phyloP scores from a whole-genome alignment of 805 yeast genomes.

The Spathaspora gorwiae region DNA sequence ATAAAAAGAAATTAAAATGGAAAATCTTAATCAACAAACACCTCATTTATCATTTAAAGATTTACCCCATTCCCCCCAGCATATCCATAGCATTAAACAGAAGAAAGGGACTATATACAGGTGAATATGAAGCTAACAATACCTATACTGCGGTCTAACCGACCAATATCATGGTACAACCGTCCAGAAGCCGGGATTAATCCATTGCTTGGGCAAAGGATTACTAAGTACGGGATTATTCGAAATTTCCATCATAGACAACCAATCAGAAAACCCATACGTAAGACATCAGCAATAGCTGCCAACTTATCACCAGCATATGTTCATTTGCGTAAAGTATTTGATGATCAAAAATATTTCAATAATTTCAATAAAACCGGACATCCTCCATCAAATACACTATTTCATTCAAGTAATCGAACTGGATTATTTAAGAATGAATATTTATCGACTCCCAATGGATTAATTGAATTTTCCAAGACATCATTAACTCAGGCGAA shows the following conservation, averaged over 20 bases:
- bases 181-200: no score
- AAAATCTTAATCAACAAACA: no score
- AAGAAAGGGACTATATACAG: no score
- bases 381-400: slow-evolving; percentile 5
- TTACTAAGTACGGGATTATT: no score
- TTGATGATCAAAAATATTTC: slow-evolving; percentile 62
- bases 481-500: slow-evolving; percentile 66
- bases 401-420: slow-evolving; percentile 9
- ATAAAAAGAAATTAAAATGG: no score
- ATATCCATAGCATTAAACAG: no score
- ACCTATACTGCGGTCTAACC: not conserved
- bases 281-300: slow-evolving; percentile 10
- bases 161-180: not conserved
- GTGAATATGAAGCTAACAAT: not conserved
- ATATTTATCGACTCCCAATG: slow-evolving; percentile 62
- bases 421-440: slow-evolving; percentile 76
- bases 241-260: not conserved
- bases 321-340: slow-evolving; percentile 39
- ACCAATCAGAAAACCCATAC: not conserved
- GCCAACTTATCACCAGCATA: not conserved
- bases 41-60: no score
- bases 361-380: slow-evolving; percentile 38
- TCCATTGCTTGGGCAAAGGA: no score
- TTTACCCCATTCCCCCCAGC: no score
- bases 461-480: slow-evolving; percentile 62